These are phyloP conservation scores for Coniochaeta sp. DNA, from an alignment of 2,329 filamentous ascomycete genomes.

Conservation along the genomic window DNA sequence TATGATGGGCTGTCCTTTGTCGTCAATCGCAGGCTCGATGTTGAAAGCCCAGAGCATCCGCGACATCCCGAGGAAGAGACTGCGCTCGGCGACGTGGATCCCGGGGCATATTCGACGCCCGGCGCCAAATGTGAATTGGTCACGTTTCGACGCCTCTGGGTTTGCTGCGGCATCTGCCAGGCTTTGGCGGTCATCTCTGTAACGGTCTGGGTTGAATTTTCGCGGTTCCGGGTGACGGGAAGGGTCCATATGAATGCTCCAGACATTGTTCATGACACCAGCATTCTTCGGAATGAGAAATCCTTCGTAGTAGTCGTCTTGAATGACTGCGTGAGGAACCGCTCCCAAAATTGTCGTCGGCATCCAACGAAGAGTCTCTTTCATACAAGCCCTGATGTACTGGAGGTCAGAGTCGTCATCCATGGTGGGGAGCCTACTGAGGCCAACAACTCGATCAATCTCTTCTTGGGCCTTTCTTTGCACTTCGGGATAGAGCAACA, in stretches of 20 bases:
- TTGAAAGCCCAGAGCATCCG: slow-evolving; percentile 40
- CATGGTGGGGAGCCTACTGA: slow-evolving; percentile 27
- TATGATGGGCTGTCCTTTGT: slow-evolving; percentile 21
- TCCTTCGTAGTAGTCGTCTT: slow-evolving; percentile 35
- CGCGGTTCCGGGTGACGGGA: slow-evolving; percentile 29
- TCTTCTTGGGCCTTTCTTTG: slow-evolving; percentile 31
- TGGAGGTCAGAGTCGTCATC: slow-evolving; percentile 29
- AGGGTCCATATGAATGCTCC: slow-evolving; percentile 37
- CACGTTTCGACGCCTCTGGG: slow-evolving; percentile 28
- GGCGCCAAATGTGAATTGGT: slow-evolving; percentile 47
- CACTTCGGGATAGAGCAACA: slow-evolving; percentile 32
- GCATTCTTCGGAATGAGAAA: slow-evolving; percentile 37
- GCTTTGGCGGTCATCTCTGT: slow-evolving; percentile 16
- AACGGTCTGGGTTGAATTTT: slow-evolving; percentile 33
- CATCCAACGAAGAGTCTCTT: slow-evolving; percentile 38
- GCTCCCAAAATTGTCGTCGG: slow-evolving; percentile 28
- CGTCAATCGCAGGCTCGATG: slow-evolving; percentile 15
- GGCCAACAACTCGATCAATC: slow-evolving; percentile 32
- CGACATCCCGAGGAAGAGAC: slow-evolving; percentile 37
- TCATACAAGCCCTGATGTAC: slow-evolving; percentile 33
- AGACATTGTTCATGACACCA: slow-evolving; percentile 34
- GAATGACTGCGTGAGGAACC: slow-evolving; percentile 31
- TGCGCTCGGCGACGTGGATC: slow-evolving; percentile 43
- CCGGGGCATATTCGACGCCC: slow-evolving; percentile 52
- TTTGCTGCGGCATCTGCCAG: slow-evolving; percentile 19